Percentiles rank a stretch among this genome's conserved stretches.
Conservation (phyloP, 2,329 filamentous ascomycete genomes). For the Neopestalotiopsis rosae region DNA sequence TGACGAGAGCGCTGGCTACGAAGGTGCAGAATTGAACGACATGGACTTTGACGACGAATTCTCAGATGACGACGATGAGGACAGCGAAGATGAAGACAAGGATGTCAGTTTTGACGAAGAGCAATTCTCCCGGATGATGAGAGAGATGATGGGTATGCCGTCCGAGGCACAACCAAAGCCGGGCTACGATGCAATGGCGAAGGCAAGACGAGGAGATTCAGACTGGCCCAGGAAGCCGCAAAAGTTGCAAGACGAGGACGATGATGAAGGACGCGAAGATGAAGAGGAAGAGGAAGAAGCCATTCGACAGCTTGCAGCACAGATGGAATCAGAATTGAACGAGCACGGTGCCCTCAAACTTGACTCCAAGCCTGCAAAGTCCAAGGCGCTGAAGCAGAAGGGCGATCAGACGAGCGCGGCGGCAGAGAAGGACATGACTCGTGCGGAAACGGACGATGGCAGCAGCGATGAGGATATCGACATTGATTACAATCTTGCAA, state of each 20-base stretch:
- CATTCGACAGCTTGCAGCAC: conserved; percentile 67
- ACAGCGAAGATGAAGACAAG: conserved; percentile 71
- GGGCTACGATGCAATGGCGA: conserved; percentile 13
- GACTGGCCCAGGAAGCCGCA: conserved; percentile 37
- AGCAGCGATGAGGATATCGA: conserved; percentile 67
- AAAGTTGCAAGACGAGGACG: conserved; percentile 46
- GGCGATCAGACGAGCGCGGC: conserved; percentile 25
- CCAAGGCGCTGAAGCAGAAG: conserved; percentile 36
- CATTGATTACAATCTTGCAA: conserved; percentile 85
- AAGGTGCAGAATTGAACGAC: conserved; percentile 76
- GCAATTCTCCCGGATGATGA: conserved; percentile 87
- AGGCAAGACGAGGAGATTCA: conserved; percentile 12
- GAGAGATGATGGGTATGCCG: conserved; percentile 82
- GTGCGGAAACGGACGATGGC: conserved; percentile 47
- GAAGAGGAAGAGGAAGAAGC: conserved; percentile 44
- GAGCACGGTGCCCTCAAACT: conserved; percentile 69
- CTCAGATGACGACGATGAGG: conserved; percentile 54
- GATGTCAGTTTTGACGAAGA: conserved; percentile 83
- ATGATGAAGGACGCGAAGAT: conserved; percentile 44
- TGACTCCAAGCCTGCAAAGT: conserved; percentile 42
- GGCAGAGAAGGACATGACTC: conserved; percentile 24
- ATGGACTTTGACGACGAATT: conserved; percentile 68
- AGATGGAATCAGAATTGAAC: conserved; percentile 77
- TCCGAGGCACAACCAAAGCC: conserved; percentile 25
- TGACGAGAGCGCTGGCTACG: conserved; percentile 79